phyloP scores from a whole-genome alignment of 345 rosid species.

The Pistacia integerrima region DNA sequence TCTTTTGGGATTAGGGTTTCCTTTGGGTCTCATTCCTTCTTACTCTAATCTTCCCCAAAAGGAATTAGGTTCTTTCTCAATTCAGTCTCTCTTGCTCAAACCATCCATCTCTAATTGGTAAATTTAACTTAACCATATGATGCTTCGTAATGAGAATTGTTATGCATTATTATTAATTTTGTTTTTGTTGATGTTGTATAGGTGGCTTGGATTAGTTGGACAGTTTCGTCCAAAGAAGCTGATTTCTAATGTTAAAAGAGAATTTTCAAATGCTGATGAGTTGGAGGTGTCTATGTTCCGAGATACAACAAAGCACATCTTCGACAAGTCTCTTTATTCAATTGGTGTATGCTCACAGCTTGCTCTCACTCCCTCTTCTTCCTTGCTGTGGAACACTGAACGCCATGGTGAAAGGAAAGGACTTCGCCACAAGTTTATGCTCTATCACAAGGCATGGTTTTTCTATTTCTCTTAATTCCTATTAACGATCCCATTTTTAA shows the following conservation, averaged over 20 bases:
- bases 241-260: constrained; percentile 56
- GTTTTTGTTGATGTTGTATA: constrained; percentile 14
- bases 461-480: neutral
- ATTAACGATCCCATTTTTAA: neutral
- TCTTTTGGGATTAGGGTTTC: constrained; percentile 65
- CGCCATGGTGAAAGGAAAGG: constrained; percentile 55
- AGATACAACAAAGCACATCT: constrained; percentile 59
- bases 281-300: constrained; percentile 50
- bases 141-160: neutral
- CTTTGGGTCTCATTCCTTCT: constrained; percentile 80
- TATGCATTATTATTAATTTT: neutral
- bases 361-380: constrained; percentile 47
- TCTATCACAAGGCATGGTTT: constrained; percentile 64
- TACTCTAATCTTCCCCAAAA: constrained; percentile 47
- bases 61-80: constrained; percentile 67
- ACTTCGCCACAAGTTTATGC: constrained; percentile 59
- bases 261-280: constrained; percentile 50
- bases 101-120: constrained; percentile 66
- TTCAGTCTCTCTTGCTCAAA: constrained; percentile 63
- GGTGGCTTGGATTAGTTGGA: constrained; percentile 84
- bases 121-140: neutral
- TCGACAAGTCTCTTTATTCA: constrained; percentile 76
- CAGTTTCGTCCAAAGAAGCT: constrained; percentile 81
- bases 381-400: constrained; percentile 57
- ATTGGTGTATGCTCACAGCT: constrained; percentile 64